These are phyloP conservation scores for Cytospora schulzeri DNA, from an alignment of 2,329 filamentous ascomycete species.

Conservation along the genomic window DNA sequence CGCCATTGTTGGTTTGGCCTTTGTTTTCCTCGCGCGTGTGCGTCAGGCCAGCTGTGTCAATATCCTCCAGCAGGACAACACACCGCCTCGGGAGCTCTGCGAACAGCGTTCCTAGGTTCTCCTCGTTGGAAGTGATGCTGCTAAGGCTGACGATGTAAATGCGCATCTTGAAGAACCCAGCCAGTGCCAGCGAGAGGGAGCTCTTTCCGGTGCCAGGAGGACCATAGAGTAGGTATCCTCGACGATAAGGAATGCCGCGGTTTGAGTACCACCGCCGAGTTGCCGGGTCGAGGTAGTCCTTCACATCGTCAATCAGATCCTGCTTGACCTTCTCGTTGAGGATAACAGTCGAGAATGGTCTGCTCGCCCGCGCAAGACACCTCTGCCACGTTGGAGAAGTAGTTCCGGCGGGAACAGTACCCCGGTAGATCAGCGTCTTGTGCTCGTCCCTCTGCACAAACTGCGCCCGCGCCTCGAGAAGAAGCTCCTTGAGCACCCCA, in stretches of 20 bases:
- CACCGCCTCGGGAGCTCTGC: slow-evolving; percentile 68
- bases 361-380: slow-evolving; percentile 61
- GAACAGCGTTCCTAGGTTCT: slow-evolving; percentile 66
- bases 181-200: slow-evolving; percentile 69
- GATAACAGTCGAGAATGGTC: slow-evolving; percentile 67
- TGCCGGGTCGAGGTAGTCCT: slow-evolving; percentile 63
- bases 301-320: slow-evolving; percentile 61
- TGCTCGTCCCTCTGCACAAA: slow-evolving; percentile 61
- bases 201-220: slow-evolving; percentile 82
- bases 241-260: slow-evolving; percentile 80
- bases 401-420: slow-evolving; percentile 45
- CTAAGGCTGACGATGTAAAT: slow-evolving; percentile 74
- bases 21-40: slow-evolving; percentile 51
- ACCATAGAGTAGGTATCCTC: slow-evolving; percentile 81
- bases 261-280: slow-evolving; percentile 80
- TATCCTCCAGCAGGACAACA: slow-evolving; percentile 75
- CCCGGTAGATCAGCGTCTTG: slow-evolving; percentile 68
- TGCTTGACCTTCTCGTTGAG: slow-evolving; percentile 63
- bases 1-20: slow-evolving; percentile 9
- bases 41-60: slow-evolving; percentile 72
- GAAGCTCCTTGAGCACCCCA: slow-evolving; percentile 61
- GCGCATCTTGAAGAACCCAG: slow-evolving; percentile 69
- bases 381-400: slow-evolving; percentile 59
- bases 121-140: slow-evolving; percentile 64
- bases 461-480: slow-evolving; percentile 57